A percentile compares a stretch with the other conserved stretches of the same genome.
phyloP scores from a whole-genome alignment of 768 basidiomycete genomes.

The Suillus spraguei region DNA sequence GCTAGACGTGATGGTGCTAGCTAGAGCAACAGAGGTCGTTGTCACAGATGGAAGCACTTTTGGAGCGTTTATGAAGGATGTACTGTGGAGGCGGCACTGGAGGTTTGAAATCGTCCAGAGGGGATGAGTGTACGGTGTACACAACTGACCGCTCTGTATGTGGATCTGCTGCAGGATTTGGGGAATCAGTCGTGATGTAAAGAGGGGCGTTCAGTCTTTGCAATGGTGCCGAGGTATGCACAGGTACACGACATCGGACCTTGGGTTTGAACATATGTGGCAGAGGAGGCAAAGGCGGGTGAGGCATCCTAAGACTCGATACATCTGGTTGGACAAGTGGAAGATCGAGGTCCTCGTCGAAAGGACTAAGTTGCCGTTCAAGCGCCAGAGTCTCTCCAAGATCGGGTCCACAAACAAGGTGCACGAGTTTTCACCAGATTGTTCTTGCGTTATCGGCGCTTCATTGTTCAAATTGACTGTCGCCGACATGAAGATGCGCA shows the following conservation, averaged over 20 bases:
- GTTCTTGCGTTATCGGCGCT: constrained; percentile 43
- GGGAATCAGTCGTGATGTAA: constrained; percentile 67
- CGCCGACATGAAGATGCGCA: constrained; percentile 69
- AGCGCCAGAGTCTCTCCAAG: constrained; percentile 36
- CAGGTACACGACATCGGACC: constrained; percentile 40
- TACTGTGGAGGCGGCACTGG: constrained; percentile 65
- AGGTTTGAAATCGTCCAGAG: constrained; percentile 51
- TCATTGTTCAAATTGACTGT: constrained; percentile 57
- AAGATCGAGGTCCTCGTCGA: constrained; percentile 14
- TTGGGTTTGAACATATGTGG: constrained; percentile 17
- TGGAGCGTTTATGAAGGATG: constrained; percentile 65
- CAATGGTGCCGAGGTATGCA: constrained; percentile 37
- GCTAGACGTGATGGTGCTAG: constrained; percentile 71
- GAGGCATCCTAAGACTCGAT: constrained; percentile 26
- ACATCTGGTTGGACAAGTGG: constrained; percentile 22
- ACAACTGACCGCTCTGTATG: too few species aligned
- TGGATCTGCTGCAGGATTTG: constrained; percentile 40
- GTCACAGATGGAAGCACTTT: constrained; percentile 81
- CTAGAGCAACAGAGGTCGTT: constrained; percentile 55
- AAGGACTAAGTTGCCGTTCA: constrained; percentile 18
- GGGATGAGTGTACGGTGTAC: constrained; percentile 31
- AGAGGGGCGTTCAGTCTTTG: constrained; percentile 55
- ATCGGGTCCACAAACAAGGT: constrained; percentile 45
- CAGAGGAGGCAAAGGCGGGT: constrained; percentile 30
- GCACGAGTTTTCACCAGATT: constrained; percentile 62